Evolutionary conservation across 1,284 basidiomycete genomes (phyloP), one percentile per base, ranked within the genome.

Genomic region (Ganoderma boninense): DNA sequence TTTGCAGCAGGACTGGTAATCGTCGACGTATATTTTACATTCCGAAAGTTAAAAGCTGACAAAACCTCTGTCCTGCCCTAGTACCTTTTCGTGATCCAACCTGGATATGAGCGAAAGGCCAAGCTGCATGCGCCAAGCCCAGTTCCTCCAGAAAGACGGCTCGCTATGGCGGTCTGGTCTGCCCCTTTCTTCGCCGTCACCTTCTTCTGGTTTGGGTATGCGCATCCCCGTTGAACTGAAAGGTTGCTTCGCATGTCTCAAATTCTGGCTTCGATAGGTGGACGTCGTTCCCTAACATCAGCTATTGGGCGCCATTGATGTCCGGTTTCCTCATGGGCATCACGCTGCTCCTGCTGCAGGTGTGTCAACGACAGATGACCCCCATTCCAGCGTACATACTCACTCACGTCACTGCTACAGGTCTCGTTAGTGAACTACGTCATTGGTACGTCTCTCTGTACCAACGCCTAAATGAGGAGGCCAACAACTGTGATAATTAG

Each of bases 71-170:
- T 23, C 7, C 10, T 42, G 32, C 4, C 32, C 1, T 40, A 64
- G 56, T 89, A 88, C 69, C 71, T 88, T 7, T 59, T 86, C 16
- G 81, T 90, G 38, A 87, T 89, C 71, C 89, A 87, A 70, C 87
- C 84, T 6, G 82, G 82, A 52, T 92, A 92, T 74, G 81, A 84
- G 52, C 77, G 80, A 54, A 83, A 86, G 66, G 80, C 83, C 10
- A 80, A 81, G 0, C 80, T 84, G 73, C 84, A 82, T 72, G 84
- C 86, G 4, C 89, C 89, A 6, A 76, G 83, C 40, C 86, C 86
- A 10, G 92, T 89, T 3, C 87, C 90, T 2, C 92, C 93, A 0
- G 92, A 95, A 79, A 87, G 87, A 71, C 85, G 92, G 26, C 82
- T 95, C 20, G 84, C 86, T 38, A 84, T 88, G 60, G 84, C 85